Evolutionary conservation across 805 yeast genomes (phyloP), one percentile per base, ranked within the genome.

Genomic region (Sugiyamaella mastotermitis): DNA sequence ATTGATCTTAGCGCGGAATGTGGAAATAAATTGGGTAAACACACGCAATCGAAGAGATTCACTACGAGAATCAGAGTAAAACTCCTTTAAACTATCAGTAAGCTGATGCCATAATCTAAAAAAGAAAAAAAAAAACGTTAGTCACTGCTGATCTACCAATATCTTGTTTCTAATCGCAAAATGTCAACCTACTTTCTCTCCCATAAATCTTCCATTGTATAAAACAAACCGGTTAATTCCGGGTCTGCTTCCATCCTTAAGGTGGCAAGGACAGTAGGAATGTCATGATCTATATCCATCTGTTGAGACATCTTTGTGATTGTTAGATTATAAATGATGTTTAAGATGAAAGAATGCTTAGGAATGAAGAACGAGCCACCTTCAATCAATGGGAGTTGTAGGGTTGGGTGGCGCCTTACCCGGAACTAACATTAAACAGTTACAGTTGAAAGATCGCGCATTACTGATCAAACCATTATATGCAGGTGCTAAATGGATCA

Each of bases 81-180:
- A 73, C 45, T 70, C 71, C 24, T 64, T 62, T 41, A 92, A 66
- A 5, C 75, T 62, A 44, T 75, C 74, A 2, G 96, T 84, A 56
- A 92, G 72, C 66, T 92, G 97, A 64, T 82, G 94, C 97, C 97
- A 92, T 57, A 90, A 72, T 60, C 59, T 57, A 17, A 13, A 15
- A 28, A n/a, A n/a, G n/a, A n/a, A n/a, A n/a, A 11, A 15, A 4
- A 36, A 8, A 25, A 8, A 16, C 16, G 11, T 17, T n/a, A n/a
- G n/a, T n/a, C n/a, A n/a, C n/a, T n/a, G n/a, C n/a, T n/a, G n/a
- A n/a, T n/a, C n/a, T n/a, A n/a, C n/a, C n/a, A n/a, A n/a, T n/a
- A n/a, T n/a, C n/a, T n/a, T n/a, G n/a, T n/a, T 8, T 9, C 5
- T 5, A 38, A n/a, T 7, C 26, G 9, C 24, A 7, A 22, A 4